Base-by-base conservation (phyloP, 1,139 yeast species). In the Zygoascus hellenicus region DNA sequence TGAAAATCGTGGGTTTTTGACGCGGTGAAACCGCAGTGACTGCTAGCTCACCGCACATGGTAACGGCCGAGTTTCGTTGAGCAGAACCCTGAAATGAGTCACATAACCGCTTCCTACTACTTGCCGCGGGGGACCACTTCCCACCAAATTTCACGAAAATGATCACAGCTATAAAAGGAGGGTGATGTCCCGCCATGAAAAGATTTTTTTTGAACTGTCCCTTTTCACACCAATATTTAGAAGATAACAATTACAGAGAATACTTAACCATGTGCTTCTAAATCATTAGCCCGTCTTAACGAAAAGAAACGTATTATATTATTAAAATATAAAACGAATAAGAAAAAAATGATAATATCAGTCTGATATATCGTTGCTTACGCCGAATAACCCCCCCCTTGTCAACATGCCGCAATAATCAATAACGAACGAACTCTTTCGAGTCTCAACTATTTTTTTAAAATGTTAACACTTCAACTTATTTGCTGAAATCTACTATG, bases 251-350 rank as follows among this genome's bases (percentile, higher is more conserved):
- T 19, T 32, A 41, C 37, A 41, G 38, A 32, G 33, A 26, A 32
- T 34, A 37, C 26, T 22, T 41, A 36, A 41, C 35, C 15, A 41
- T 41, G 43, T 41, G 38, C 43, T 41, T 41, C 43, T 41, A 41
- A 41, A 41, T 41, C 36, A 32, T 30, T 41, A 32, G 32, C 32
- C 38, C 43, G 43, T 41, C 37, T 30, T 33, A 15, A n/a, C 31
- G 33, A 19, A 40, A 31, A 43, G 31, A 39, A 32, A 34, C 34
- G 46, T 35, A 29, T 43, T 38, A 36, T 36, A 40, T 40, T 40
- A 43, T 29, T 17, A 42, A 43, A 30, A 28, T 15, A 38, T 32
- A 41, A 26, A 41, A 15, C 22, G 33, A 13, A 17, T 32, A 41
- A 31, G 19, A 30, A 22, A 17, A 31, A 30, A 37, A 43, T 43